Percentiles rank a stretch among this genome's conserved stretches.
Conservation (phyloP, 352 stramenopile species). For the Phytophthora sp. region DNA sequence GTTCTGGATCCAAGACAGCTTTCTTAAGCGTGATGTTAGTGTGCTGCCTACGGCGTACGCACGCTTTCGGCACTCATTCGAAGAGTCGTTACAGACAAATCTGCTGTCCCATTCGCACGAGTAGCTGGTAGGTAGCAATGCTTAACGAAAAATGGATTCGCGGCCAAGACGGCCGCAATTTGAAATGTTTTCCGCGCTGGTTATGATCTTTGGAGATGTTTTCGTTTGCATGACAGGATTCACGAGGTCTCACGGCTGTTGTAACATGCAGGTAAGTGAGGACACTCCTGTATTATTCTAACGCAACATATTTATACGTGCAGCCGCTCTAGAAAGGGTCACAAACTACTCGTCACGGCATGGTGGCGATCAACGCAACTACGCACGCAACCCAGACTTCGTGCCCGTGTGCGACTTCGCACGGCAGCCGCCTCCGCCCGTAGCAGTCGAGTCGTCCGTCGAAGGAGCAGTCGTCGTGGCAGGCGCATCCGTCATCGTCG, state of each 20-base stretch:
- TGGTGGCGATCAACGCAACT: background rate
- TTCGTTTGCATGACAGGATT: background rate
- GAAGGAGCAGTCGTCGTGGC: slow-evolving; percentile 16
- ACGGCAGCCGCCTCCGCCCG: slow-evolving; percentile 11
- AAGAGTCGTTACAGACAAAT: slow-evolving; percentile 73
- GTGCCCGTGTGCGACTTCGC: slow-evolving; percentile 3
- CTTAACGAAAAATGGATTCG: slow-evolving; percentile 2
- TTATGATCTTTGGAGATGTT: background rate
- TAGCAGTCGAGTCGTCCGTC: slow-evolving; percentile 18
- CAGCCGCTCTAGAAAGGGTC: background rate
- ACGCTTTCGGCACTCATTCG: slow-evolving; percentile 66
- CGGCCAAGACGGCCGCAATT: background rate
- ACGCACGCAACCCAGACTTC: slow-evolving; percentile 5
- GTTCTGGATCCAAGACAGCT: slow-evolving; percentile 89
- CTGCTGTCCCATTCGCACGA: slow-evolving; percentile 46
- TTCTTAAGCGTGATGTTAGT: slow-evolving; percentile 79
- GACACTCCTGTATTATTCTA: slow-evolving; percentile 1
- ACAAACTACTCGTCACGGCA: background rate
- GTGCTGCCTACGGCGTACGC: slow-evolving; percentile 65
- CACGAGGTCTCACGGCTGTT: too few species aligned
- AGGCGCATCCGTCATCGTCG: background rate
- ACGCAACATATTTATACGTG: slow-evolving; percentile 3
- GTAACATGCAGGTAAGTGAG: slow-evolving; percentile 5
- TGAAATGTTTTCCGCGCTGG: background rate
- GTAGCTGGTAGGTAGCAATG: background rate